phyloP scores from a whole-genome alignment of 169 alveolate species.

The Cryptosporidium bovis region DNA sequence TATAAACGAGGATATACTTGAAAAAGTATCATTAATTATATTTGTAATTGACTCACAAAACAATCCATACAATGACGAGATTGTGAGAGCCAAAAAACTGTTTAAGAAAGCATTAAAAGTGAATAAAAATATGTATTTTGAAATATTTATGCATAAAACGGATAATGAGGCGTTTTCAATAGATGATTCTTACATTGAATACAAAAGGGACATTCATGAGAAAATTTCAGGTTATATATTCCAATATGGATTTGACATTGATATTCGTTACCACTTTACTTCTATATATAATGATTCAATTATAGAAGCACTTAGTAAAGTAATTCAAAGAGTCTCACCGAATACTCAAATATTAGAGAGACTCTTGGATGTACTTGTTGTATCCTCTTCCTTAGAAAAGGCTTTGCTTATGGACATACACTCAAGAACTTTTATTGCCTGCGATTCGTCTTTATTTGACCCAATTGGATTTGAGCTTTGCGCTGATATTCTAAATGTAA shows the following conservation, averaged over 20 bases:
- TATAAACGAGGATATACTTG: conserved; percentile 44
- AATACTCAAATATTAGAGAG: conserved; percentile 50
- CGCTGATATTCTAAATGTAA: conserved; percentile 63
- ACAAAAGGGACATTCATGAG: conserved; percentile 59
- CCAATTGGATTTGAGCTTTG: conserved; percentile 65
- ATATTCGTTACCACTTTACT: conserved; percentile 63
- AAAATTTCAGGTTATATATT: conserved; percentile 54
- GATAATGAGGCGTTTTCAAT: conserved; percentile 50
- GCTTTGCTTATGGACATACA: conserved; percentile 59
- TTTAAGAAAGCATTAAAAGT: conserved; percentile 37
- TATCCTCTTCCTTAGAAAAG: conserved; percentile 57
- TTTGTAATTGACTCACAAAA: conserved; percentile 86
- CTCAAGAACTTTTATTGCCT: conserved; percentile 63
- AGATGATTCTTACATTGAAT: conserved; percentile 46
- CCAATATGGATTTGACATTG: conserved; percentile 51
- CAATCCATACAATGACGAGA: conserved; percentile 79
- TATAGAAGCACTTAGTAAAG: conserved; percentile 62
- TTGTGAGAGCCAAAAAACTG: conserved; percentile 50
- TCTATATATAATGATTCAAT: conserved; percentile 63
- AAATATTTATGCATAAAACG: conserved; percentile 41
- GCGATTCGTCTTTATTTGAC: conserved; percentile 66
- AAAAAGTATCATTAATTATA: conserved; percentile 80
- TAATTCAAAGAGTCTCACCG: conserved; percentile 59
- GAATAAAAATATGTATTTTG: conserved; percentile 18
- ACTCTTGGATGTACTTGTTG: conserved; percentile 42